Percentiles rank a stretch among this genome's conserved stretches.
Conservation (phyloP, 179 eudicot species). For the Silene noctiflora region DNA sequence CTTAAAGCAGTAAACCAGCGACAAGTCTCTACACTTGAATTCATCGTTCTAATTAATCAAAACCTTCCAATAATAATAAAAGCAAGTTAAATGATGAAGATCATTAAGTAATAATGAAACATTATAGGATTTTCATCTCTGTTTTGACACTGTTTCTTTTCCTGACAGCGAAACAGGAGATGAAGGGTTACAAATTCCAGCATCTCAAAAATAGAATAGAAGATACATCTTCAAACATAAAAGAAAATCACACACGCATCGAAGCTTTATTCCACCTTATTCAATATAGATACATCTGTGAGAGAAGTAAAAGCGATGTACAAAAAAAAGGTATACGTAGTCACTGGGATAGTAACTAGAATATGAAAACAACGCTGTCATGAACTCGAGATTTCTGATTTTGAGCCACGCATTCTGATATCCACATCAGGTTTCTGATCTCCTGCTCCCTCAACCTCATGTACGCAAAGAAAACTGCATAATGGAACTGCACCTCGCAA, state of each 20-base stretch:
- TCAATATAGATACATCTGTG: slow-evolving; percentile 13
- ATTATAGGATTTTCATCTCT: background rate
- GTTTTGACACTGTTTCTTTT: background rate
- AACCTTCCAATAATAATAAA: too few species aligned
- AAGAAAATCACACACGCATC: slow-evolving; percentile 20
- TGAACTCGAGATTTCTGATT: slow-evolving; percentile 96
- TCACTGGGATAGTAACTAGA: slow-evolving; percentile 31
- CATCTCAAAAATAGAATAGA: background rate
- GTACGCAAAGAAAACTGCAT: slow-evolving; percentile 89
- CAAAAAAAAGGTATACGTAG: slow-evolving; percentile 9
- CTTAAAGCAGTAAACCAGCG: too few species aligned
- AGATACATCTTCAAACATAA: slow-evolving; percentile 15
- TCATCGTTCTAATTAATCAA: too few species aligned
- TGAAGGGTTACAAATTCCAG: slow-evolving; percentile 12
- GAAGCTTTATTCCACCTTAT: slow-evolving; percentile 31
- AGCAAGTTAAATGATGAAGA: too few species aligned
- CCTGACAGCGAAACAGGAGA: slow-evolving; percentile 25
- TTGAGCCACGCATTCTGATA: slow-evolving; percentile 98
- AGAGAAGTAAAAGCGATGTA: too few species aligned
- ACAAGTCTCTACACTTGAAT: too few species aligned
- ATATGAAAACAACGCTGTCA: slow-evolving; percentile 97
- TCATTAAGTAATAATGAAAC: background rate
- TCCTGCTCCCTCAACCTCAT: slow-evolving; percentile 98
- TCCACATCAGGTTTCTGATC: slow-evolving; percentile 99
- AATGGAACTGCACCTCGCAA: slow-evolving; percentile 75